phyloP scores from a whole-genome alignment of 2,329 filamentous ascomycete species.

The Xylariomycetidae sp. region DNA sequence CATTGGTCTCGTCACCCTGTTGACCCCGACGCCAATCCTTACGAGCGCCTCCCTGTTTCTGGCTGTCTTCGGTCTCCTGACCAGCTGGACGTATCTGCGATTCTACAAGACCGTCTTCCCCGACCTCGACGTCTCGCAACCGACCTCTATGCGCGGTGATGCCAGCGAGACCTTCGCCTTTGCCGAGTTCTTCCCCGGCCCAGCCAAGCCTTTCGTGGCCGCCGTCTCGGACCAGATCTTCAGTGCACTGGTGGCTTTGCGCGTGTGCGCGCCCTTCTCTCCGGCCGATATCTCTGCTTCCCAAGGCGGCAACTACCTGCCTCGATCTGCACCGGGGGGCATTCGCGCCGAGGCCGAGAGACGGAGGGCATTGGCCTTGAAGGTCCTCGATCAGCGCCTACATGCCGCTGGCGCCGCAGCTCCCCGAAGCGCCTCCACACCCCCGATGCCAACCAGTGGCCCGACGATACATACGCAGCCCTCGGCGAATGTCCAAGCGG shows the following conservation, averaged over 20 bases:
- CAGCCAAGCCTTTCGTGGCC: slow-evolving; percentile 70
- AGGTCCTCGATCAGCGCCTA: slow-evolving; percentile 85
- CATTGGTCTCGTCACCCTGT: slow-evolving; percentile 66
- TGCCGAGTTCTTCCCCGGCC: slow-evolving; percentile 88
- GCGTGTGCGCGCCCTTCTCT: slow-evolving; percentile 80
- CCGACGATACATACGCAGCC: slow-evolving; percentile 53
- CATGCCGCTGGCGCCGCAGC: slow-evolving; percentile 72
- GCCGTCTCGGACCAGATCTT: slow-evolving; percentile 71
- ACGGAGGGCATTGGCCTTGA: slow-evolving; percentile 79
- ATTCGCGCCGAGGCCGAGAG: slow-evolving; percentile 89
- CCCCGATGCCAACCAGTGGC: slow-evolving; percentile 42
- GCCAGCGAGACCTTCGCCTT: slow-evolving; percentile 96
- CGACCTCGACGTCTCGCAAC: slow-evolving; percentile 58
- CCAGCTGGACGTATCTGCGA: slow-evolving; percentile 90
- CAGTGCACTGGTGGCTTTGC: slow-evolving; percentile 64
- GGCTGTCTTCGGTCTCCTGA: slow-evolving; percentile 73
- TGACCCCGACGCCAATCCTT: slow-evolving; percentile 51
- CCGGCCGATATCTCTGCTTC: slow-evolving; percentile 71
- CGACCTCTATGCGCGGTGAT: slow-evolving; percentile 69
- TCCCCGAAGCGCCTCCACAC: slow-evolving; percentile 30
- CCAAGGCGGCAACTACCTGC: slow-evolving; percentile 57
- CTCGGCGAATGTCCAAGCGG: slow-evolving; percentile 48
- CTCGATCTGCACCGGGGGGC: slow-evolving; percentile 54
- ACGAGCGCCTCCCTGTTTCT: slow-evolving; percentile 73
- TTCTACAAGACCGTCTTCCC: slow-evolving; percentile 81